Conservation (phyloP, 129 eudicot genomes). For the Tagetes erecta region DNA sequence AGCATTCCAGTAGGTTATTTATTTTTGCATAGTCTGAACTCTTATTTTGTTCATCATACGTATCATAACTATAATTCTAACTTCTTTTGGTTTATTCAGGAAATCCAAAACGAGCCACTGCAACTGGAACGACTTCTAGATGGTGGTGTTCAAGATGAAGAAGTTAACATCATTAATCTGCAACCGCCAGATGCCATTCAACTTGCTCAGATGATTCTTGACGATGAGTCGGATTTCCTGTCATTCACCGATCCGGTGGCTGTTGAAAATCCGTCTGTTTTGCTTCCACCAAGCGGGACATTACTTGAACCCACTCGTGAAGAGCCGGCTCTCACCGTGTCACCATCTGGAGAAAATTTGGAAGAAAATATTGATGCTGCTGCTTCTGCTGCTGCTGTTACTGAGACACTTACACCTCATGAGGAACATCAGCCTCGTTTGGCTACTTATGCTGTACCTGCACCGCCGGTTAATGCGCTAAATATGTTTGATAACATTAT, state of each 20-base stretch:
- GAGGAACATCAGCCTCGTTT: constrained; percentile 14
- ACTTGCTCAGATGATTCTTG: constrained; percentile 4
- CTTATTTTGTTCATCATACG: background rate
- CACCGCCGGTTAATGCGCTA: constrained; percentile 15
- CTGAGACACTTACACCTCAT: background rate
- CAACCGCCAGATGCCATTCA: background rate
- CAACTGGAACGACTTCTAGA: background rate
- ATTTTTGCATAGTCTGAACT: background rate
- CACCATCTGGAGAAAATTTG: constrained; percentile 10
- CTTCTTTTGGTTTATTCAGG: background rate
- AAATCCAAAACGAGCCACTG: constrained; percentile 3
- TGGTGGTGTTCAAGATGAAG: constrained; percentile 1
- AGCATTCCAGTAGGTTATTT: constrained; percentile 22
- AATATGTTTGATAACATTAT: constrained; percentile 17
- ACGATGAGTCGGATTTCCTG: constrained; percentile 18
- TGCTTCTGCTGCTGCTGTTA: background rate
- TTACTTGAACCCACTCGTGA: constrained; percentile 12
- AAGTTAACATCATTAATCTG: background rate
- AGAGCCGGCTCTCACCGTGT: background rate
- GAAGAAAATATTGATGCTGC: constrained; percentile 7
- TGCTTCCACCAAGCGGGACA: background rate
- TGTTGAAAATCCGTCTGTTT: constrained; percentile 29
- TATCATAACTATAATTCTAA: background rate
- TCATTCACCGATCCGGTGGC: background rate
- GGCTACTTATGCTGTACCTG: constrained; percentile 18